Conservation (phyloP, 2,329 filamentous ascomycete genomes). For the Fonsecaea nubica region DNA sequence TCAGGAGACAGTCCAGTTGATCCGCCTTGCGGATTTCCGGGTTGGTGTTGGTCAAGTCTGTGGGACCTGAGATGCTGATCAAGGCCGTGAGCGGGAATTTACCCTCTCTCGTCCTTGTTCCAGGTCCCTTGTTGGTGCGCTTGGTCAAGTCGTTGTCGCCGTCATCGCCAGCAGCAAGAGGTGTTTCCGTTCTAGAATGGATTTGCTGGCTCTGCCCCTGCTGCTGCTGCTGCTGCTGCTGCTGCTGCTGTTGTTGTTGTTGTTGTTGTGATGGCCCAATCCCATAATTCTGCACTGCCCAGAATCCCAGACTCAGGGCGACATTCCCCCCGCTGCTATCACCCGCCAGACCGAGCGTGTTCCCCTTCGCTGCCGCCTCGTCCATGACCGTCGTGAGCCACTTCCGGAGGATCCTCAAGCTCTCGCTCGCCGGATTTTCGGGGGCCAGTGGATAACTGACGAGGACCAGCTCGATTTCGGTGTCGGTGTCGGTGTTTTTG, state of each 20-base stretch:
- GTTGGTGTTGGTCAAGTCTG: conserved; percentile 57
- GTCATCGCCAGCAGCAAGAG: background rate
- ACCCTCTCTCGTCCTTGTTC: background rate
- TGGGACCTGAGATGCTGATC: conserved; percentile 58
- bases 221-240: conserved; percentile 40
- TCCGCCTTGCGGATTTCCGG: conserved; percentile 51
- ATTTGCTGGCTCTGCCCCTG: conserved; percentile 42
- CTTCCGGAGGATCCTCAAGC: conserved; percentile 57
- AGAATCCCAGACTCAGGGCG: conserved; percentile 45
- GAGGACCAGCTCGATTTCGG: conserved; percentile 53
- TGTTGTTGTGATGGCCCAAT: background rate
- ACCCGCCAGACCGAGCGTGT: conserved; percentile 59
- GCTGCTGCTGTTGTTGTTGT: too few relatives aligned
- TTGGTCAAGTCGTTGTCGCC: background rate
- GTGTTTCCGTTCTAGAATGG: background rate
- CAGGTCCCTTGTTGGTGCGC: background rate
- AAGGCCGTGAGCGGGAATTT: conserved; percentile 39
- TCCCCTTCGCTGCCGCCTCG: conserved; percentile 47
- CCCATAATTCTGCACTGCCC: conserved; percentile 29
- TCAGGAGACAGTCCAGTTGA: conserved; percentile 56
- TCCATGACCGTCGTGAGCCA: conserved; percentile 54
- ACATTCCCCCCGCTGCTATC: conserved; percentile 65
- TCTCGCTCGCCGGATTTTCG: conserved; percentile 55
- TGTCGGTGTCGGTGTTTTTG: background rate
- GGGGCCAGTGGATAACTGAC: conserved; percentile 64